These are phyloP conservation scores for Fusarium illudens DNA, from an alignment of 2,329 filamentous ascomycete species.

Conservation along the genomic window DNA sequence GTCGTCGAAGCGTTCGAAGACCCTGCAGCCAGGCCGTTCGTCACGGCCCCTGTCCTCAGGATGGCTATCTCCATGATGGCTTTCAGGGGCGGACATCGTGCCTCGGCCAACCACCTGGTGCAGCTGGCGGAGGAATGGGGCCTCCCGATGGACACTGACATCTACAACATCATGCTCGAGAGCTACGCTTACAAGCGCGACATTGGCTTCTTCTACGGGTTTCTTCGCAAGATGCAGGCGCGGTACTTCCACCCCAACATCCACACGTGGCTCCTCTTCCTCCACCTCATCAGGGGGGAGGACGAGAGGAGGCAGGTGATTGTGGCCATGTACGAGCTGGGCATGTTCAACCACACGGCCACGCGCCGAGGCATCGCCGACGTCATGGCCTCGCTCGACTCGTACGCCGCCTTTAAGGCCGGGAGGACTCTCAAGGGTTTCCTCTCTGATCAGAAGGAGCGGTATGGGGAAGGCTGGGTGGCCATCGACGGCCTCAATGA, in stretches of 20 bases:
- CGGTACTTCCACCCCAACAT: constrained; percentile 53
- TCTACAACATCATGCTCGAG: constrained; percentile 59
- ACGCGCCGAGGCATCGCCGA: constrained; percentile 51
- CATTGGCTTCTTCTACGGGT: constrained; percentile 51
- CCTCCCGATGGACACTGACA: constrained; percentile 55
- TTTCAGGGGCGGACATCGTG: constrained; percentile 47
- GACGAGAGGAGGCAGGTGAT: constrained; percentile 59
- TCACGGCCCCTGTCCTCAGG: constrained; percentile 54
- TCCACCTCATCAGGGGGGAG: constrained; percentile 66
- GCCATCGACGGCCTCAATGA: constrained; percentile 47
- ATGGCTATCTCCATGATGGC: constrained; percentile 55
- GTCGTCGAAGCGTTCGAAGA: constrained; percentile 53
- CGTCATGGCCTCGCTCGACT: constrained; percentile 55
- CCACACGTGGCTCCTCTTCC: constrained; percentile 58
- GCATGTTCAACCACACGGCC: constrained; percentile 51
- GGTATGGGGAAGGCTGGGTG: constrained; percentile 59
- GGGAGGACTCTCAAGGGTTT: constrained; percentile 50
- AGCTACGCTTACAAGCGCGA: constrained; percentile 52
- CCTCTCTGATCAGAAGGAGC: constrained; percentile 49
- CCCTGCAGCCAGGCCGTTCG: constrained; percentile 42
- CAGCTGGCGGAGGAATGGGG: constrained; percentile 48
- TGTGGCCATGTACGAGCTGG: constrained; percentile 56
- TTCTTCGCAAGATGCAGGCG: constrained; percentile 53
- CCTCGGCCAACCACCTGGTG: constrained; percentile 49
- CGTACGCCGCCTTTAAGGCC: constrained; percentile 51